Base-by-base conservation (phyloP, 192 early-diverging fungal species). In the Podila verticillata region DNA sequence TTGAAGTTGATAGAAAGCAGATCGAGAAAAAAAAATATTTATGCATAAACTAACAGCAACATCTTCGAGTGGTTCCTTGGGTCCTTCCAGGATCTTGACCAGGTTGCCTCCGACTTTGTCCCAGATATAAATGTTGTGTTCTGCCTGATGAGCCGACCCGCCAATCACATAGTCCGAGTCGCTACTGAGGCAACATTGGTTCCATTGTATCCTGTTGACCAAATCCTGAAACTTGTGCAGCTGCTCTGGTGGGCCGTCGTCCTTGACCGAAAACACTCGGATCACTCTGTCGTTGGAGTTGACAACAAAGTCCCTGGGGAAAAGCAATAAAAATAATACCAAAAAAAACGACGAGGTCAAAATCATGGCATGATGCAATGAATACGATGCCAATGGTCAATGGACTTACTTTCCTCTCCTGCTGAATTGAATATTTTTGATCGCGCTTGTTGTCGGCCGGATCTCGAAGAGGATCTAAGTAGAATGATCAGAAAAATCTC, bases 41-140 rank as follows among this genome's bases (percentile, higher is more conserved):
- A 44, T 5, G 2, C 4, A n/a, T n/a, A n/a, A 44, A 44, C 39
- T 69, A 83, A 95, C 93, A 39, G 89, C 86, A 12, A 97, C 32
- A 78, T 97, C 96, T 57, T 93, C 86, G 29, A 99, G 81, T 35
- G 88, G 90, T 69, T 93, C 93, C 44, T 93, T 91, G 10, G 96
- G 96, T 6, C 96, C 96, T 31, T 97, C 94, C 19, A 99, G 84
- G 71, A 96, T 91, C 82, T 96, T 96, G 30, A 96, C 94, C 8
- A 99, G 85, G 59, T 89, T 93, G 22, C 93, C 93, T 20, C 88
- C 84, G 22, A 87, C 84, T 67, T 90, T 92, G 79, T 99, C 94
- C 96, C 96, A 99, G 36, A 98, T 91, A 74, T 95, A 98, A 47
- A 99, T 96, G 64, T 97, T 94, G 77, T 99, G 96, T 36, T 91